Base-by-base conservation (phyloP, 768 basidiomycete genomes). In the Fomitopsis serialis region DNA sequence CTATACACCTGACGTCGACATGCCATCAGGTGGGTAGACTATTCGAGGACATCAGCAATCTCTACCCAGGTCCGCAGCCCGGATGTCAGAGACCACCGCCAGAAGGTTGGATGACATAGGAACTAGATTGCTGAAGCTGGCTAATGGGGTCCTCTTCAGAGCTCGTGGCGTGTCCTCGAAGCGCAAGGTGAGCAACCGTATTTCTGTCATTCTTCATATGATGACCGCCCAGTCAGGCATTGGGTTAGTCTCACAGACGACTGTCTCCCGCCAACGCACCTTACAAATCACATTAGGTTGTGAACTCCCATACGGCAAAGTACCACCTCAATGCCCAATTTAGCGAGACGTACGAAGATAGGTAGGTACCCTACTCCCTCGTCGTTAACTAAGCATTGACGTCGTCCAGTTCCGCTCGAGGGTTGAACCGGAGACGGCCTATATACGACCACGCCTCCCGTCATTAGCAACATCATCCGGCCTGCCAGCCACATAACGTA, bases 161-260 rank as follows among this genome's bases (percentile, higher is more conserved):
- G 63, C 70, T 83, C 23, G 85, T 86, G 22, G 82, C 86, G n/a
- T 89, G 87, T 62, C 87, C 87, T 19, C 72, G 86, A 48, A 72
- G 74, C 22, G 82, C 82, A 34, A 81, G 83, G 84, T 85, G 64
- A 64, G 74, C 61, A 47, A 43, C 50, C 21, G 13, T 27, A 45
- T 6, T 15, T 27, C 5, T 21, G 8, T 11, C 12, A 15, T 9
- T 21, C 51, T 32, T 11, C 29, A 11, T 32, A 32, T 32, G 29
- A 32, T 32, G 11, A 32, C 11, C 29, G 11, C 6, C 29, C 22
- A 47, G 19, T 10, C 54, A 85, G 84, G 63, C 85, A 87, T 62
- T 87, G 84, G 85, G 82, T 85, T 70, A 35, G 69, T 35, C 10
- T 32, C 50, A n/a, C n/a, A 17, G 22, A 22, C 51, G 17, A 35